Evolutionary conservation across 352 stramenopile species (phyloP), one percentile per base, ranked within the genome.

Genomic region (Phytophthora capsici): DNA sequence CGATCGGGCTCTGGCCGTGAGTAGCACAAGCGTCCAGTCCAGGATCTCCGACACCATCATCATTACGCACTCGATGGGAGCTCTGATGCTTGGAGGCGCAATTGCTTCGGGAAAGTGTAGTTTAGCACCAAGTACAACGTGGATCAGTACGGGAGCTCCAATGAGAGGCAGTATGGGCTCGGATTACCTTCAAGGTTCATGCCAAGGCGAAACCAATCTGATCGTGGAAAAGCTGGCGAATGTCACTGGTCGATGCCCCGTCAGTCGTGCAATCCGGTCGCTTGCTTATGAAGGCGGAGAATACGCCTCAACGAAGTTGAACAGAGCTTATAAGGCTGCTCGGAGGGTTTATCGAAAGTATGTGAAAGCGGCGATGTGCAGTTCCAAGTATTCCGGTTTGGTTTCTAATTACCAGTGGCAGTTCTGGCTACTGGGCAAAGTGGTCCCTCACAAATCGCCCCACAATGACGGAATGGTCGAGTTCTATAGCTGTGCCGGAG

Each of bases 131-230:
- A 70, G 58, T 6, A 48, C 62, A 6, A 58, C 61, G 17, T 82
- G 70, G 73, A 19, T 79, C 8, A 60, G 55, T 5, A 56, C 66
- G 9, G 64, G 57, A 14, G 45, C 57, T 6, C 66, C 73, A 19
- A 66, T 79, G 50, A 69, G 45, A 28, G 70, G 70, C 36, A 75
- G 58, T 23, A 77, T 82, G 70, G 66, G 57, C 13, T 79, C 66
- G 0, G 66, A 79, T 25, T 72, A 70, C 19, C 44, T 77, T 10
- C 73, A 68, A 53, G 48, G 40, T 16, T 61, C 58, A 1, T 82
- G 73, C 19, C 26, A 57, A 6, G 66, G 53, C 28, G 57, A 56
- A 4, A 64, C 52, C 13, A 72, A 62, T 26, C n/a, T 40, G 19
- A 32, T 72, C 34, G 36, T 73, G 14, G 64, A 63, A 41, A 59